Evolutionary conservation across 768 basidiomycete genomes (phyloP), one percentile per base, ranked within the genome.

Genomic region (Lentinula detonsa): DNA sequence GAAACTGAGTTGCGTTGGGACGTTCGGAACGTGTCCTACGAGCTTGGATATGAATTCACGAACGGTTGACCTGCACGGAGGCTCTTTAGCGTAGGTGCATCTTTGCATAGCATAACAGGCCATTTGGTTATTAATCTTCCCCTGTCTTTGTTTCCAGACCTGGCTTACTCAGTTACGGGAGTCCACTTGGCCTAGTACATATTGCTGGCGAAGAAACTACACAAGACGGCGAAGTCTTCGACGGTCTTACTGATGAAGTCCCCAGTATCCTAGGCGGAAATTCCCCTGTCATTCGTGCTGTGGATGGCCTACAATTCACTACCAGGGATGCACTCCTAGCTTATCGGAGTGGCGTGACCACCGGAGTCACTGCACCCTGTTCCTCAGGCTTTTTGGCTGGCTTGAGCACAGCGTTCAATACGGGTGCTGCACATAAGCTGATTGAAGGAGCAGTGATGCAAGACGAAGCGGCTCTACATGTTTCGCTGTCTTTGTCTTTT

Each of bases 121-220:
- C 4, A 76, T 73, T 35, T 46, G 55, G 18, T 23, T n/a, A 40
- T 55, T 18, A 23, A 52, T 34, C 34, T 31, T 40, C 1, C 6
- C 6, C 21, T 21, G 21, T 21, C 21, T 21, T 21, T 50, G 23
- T 58, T 8, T 63, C 72, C 60, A 81, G 83, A 6, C 86, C 88
- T 7, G 85, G 84, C 16, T 72, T 90, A n/a, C 73, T 84, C 37
- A 81, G 84, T 16, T 87, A 79, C 52, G 88, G 88, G n/a, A 83
- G 85, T 48, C 73, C 73, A 18, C 70, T 91, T n/a, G 90, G 86
- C 10, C 72, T 90, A 16, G 76, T 79, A 58, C 85, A 90, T 65
- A 91, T 91, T 48, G 68, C 76, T 1, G 71, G 70, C 31, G 89
- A 91, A 69, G 60, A 70, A 8, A 80, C 80, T 0, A 87, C 88